phyloP scores from a whole-genome alignment of 106 monocot species.

The Apostasia ramifera region DNA sequence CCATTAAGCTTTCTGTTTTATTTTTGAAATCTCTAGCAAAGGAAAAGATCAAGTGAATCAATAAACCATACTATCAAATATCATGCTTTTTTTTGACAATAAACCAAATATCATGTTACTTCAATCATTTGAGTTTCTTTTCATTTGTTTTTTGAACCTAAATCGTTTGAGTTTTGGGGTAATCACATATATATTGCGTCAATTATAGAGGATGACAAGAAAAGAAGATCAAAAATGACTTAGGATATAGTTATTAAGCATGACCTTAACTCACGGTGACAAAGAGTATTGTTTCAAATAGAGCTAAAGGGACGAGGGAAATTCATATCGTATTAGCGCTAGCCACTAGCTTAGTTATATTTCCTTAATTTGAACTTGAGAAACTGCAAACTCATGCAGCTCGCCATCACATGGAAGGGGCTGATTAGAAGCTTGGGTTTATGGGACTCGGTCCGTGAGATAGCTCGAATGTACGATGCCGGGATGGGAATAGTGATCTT shows the following conservation, averaged over 20 bases:
- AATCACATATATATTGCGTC: no score
- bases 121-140: no score
- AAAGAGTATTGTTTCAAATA: not conserved
- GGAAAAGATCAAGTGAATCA: not conserved
- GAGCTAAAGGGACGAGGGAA: not conserved
- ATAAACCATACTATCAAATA: no score
- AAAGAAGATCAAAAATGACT: no score
- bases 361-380: not conserved
- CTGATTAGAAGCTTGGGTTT: constrained; percentile 41
- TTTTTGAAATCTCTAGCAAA: no score
- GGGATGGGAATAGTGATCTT: constrained; percentile 92
- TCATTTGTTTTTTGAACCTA: no score
- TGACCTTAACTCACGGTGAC: not conserved
- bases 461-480: constrained; percentile 93
- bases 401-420: constrained; percentile 75
- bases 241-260: not conserved
- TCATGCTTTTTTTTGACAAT: no score
- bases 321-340: not conserved
- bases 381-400: constrained; percentile 25
- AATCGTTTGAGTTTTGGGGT: no score
- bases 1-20: no score
- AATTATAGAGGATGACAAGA: no score
- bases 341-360: not conserved
- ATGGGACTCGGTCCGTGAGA: constrained; percentile 83
- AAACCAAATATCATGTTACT: no score